phyloP scores from a whole-genome alignment of 2,329 filamentous ascomycete species.

The Botrytis pseudocinerea region DNA sequence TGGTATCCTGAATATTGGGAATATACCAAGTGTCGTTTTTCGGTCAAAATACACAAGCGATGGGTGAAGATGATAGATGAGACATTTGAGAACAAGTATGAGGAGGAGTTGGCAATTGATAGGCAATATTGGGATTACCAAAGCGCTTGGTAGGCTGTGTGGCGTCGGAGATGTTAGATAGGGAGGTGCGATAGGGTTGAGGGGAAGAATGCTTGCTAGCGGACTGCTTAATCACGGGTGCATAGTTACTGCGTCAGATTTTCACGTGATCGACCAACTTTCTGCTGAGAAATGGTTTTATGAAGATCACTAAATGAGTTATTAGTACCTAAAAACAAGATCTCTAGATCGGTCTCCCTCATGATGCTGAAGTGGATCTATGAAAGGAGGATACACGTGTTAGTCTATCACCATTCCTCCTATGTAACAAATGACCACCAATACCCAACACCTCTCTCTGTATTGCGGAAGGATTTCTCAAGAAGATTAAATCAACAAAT shows the following conservation, averaged over 20 bases:
- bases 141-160: neutral
- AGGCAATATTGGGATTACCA: neutral
- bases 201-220: too few species aligned
- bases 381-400: neutral
- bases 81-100: neutral
- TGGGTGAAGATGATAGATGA: slow-evolving; percentile 1
- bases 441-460: neutral
- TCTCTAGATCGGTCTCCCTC: neutral
- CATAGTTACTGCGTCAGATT: neutral
- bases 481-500: neutral
- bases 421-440: neutral
- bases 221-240: too few species aligned
- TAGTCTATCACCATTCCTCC: neutral
- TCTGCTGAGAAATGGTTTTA: neutral
- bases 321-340: neutral
- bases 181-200: too few species aligned
- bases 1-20: slow-evolving; percentile 6
- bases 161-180: too few species aligned
- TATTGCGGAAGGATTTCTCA: neutral
- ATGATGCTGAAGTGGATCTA: neutral
- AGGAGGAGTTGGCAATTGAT: neutral
- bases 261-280: neutral
- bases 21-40: neutral
- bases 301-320: neutral
- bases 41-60: neutral